These are phyloP conservation scores for Termitomyces sp. DNA, from an alignment of 768 basidiomycete genomes.

Conservation along the genomic window DNA sequence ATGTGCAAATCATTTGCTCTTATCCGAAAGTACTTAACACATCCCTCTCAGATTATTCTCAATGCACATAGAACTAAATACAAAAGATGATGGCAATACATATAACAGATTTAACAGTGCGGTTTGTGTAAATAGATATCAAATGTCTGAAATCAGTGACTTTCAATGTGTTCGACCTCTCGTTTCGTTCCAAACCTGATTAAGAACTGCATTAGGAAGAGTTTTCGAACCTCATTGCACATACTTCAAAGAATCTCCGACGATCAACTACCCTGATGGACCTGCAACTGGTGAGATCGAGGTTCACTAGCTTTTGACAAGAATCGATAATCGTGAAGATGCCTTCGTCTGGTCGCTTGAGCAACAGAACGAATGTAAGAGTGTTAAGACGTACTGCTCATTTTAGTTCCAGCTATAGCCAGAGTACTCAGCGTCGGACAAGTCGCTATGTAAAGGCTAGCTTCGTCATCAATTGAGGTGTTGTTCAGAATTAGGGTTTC, in stretches of 20 bases:
- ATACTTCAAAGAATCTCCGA: slow-evolving; percentile 64
- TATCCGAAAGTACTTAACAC: background rate
- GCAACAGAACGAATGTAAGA: background rate
- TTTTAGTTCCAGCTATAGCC: slow-evolving; percentile 53
- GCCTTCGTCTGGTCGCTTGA: slow-evolving; percentile 39
- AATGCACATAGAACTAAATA: slow-evolving; percentile 37
- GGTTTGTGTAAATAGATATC: background rate
- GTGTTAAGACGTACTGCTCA: slow-evolving; percentile 45
- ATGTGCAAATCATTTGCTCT: slow-evolving; percentile 12
- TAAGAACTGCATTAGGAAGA: background rate
- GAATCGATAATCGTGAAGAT: slow-evolving; percentile 56
- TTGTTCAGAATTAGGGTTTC: slow-evolving; percentile 54
- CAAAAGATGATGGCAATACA: background rate
- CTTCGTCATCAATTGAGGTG: slow-evolving; percentile 58
- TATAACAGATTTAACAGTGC: background rate
- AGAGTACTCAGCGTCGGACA: slow-evolving; percentile 48
- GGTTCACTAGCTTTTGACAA: slow-evolving; percentile 46
- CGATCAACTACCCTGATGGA: slow-evolving; percentile 57
- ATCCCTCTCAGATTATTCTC: slow-evolving; percentile 37
- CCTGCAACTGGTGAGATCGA: slow-evolving; percentile 68
- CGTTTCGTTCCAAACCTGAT: slow-evolving; percentile 29
- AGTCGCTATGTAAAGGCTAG: slow-evolving; percentile 46
- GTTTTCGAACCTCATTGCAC: background rate
- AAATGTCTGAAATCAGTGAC: background rate
- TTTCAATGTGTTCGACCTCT: slow-evolving; percentile 1